Base-by-base conservation (phyloP, 2,329 filamentous ascomycete species). In the Cordyceps cateniannulata region DNA sequence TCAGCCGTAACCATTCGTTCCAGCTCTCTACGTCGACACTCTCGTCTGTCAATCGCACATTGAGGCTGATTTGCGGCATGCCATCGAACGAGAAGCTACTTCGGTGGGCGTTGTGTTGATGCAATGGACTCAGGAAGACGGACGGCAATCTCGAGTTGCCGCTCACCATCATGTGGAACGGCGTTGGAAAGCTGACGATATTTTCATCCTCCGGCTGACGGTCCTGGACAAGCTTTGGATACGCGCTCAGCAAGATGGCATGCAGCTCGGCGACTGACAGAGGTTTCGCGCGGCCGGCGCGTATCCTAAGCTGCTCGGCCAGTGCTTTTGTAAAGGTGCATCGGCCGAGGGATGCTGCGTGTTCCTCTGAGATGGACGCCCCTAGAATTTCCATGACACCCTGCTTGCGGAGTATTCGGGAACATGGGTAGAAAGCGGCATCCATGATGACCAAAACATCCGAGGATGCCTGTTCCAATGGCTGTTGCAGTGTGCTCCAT, bases 371-470 rank as follows among this genome's bases (percentile, higher is more conserved):
- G 1, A 79, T 76, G 3, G 81, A 80, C 0, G 83, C 82, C 5
- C 82, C 81, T 50, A 85, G 75, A 16, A 85, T 69, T 66, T 85
- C 83, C 55, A 85, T 69, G 9, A 84, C 79, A 2, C 83, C 83
- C 53, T 76, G 76, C 57, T 80, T 78, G 6, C 81, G 79, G 32
- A 77, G 72, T 67, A 82, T 78, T 63, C 76, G 79, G 2, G 79
- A 78, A 9, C 80, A 81, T 1, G 81, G 81, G 57, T 81, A 85
- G 66, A 83, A 85, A 0, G 80, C 79, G 6, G 82, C 78, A 69
- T 85, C 83, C 80, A 85, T 82, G 38, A 85, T 72, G 60, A 85
- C 76, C 22, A 85, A 73, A 5, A 79, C 81, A 67, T 85, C 83
- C 3, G 82, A 77, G 32, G 73, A 75, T 2, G 81, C 80, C 62